Conservation (phyloP, 768 basidiomycete genomes). For the Tephrocybe sp. region DNA sequence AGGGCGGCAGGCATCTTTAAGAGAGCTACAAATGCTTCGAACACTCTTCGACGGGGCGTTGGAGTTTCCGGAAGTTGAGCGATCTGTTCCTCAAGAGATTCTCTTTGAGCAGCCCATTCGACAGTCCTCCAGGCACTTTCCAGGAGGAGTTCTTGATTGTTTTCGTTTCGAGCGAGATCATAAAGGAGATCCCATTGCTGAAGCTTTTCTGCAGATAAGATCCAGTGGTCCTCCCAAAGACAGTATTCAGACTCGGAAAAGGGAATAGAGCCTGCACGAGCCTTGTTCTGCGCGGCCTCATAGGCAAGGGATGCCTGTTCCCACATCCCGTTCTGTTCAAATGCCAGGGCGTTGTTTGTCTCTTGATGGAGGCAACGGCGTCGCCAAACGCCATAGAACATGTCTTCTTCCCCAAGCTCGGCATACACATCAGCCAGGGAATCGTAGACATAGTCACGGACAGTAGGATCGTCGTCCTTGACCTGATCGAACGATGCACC, state of each 20-base stretch:
- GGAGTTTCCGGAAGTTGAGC: slow-evolving; percentile 78
- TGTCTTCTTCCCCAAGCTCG: slow-evolving; percentile 92
- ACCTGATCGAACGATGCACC: slow-evolving; percentile 74
- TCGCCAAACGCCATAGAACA: slow-evolving; percentile 96
- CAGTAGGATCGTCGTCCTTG: slow-evolving; percentile 74
- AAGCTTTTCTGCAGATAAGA: slow-evolving; percentile 90
- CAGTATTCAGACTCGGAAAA: slow-evolving; percentile 96
- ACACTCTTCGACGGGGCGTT: slow-evolving; percentile 96
- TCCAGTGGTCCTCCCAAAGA: slow-evolving; percentile 99
- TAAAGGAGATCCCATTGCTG: slow-evolving; percentile 97
- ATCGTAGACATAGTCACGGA: slow-evolving; percentile 84
- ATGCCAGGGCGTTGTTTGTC: slow-evolving; percentile 83
- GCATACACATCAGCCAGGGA: slow-evolving; percentile 94
- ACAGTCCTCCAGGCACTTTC: slow-evolving; percentile 95
- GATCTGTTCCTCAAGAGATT: slow-evolving; percentile 78
- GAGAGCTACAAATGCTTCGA: slow-evolving; percentile 90
- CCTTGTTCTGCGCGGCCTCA: slow-evolving; percentile 85
- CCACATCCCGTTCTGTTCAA: slow-evolving; percentile 98
- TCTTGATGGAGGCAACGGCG: slow-evolving; percentile 85
- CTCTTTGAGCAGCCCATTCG: slow-evolving; percentile 86
- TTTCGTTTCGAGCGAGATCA: slow-evolving; percentile 86
- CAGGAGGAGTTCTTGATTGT: slow-evolving; percentile 87
- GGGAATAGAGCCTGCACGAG: slow-evolving; percentile 75
- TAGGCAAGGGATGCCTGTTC: slow-evolving; percentile 86
- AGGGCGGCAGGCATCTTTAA: slow-evolving; percentile 78